A percentile compares a stretch with the other conserved stretches of the same genome.
phyloP scores from a whole-genome alignment of 768 basidiomycete genomes.

The Coprinellus micaceus region DNA sequence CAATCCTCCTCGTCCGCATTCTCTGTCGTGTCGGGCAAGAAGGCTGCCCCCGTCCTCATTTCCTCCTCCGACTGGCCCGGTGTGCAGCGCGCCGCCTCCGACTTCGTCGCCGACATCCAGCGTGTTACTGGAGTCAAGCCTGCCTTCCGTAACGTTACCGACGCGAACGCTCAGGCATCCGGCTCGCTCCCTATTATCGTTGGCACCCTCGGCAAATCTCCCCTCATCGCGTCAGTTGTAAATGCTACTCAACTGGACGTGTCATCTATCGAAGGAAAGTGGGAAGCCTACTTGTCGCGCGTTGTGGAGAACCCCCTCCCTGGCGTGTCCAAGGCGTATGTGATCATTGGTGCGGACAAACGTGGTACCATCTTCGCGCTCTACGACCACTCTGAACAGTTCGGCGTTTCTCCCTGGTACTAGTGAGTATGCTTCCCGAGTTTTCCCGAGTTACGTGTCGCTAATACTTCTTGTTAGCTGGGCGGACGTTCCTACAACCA shows the following conservation, averaged over 20 bases:
- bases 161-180: slow-evolving; percentile 15
- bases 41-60: slow-evolving; percentile 46
- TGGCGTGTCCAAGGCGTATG: slow-evolving; percentile 57
- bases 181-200: slow-evolving; percentile 49
- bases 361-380: slow-evolving; percentile 64
- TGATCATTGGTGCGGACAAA: slow-evolving; percentile 67
- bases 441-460: too few relatives aligned
- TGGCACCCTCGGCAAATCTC: slow-evolving; percentile 59
- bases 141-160: slow-evolving; percentile 46
- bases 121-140: slow-evolving; percentile 55
- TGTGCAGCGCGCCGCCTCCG: slow-evolving; percentile 55
- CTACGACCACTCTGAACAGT: slow-evolving; percentile 68
- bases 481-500: slow-evolving; percentile 69
- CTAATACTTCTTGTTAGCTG: slow-evolving; percentile 41
- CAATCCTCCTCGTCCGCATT: slow-evolving; percentile 34
- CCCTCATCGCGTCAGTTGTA: slow-evolving; percentile 49
- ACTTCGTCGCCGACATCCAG: slow-evolving; percentile 60
- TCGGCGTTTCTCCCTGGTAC: slow-evolving; percentile 71
- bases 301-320: slow-evolving; percentile 54
- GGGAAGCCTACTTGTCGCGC: slow-evolving; percentile 59
- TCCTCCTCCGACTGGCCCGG: slow-evolving; percentile 60
- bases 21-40: slow-evolving; percentile 39
- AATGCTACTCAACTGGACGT: slow-evolving; percentile 52
- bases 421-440: too few relatives aligned
- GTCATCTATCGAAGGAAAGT: slow-evolving; percentile 55